Percentiles rank a stretch among this genome's conserved stretches.
Conservation (phyloP, 495 filamentous ascomycete species). For the Immersiella caudata region DNA sequence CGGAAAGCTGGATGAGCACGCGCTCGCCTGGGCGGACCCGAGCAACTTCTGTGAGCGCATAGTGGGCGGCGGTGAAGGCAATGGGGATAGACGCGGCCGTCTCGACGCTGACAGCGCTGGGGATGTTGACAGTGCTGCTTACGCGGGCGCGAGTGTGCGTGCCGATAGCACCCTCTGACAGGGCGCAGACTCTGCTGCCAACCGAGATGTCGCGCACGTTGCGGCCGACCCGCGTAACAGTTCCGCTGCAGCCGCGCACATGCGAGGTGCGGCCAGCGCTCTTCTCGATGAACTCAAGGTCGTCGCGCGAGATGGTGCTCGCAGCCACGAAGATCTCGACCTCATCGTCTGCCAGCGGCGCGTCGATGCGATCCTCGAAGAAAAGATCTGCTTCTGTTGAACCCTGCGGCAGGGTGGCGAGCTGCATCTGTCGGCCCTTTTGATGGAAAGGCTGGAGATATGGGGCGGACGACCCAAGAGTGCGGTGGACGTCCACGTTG, state of each 20-base stretch:
- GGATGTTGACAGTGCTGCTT: constrained; percentile 42
- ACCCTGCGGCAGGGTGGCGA: constrained; percentile 21
- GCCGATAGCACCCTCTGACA: constrained; percentile 33
- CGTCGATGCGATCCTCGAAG: constrained; percentile 36
- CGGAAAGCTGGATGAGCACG: constrained; percentile 60
- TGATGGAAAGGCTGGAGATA: constrained; percentile 40
- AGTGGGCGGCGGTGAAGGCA: constrained; percentile 56
- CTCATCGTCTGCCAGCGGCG: constrained; percentile 35
- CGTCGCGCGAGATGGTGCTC: constrained; percentile 27
- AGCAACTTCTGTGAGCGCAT: constrained; percentile 47
- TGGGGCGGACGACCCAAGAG: constrained; percentile 37
- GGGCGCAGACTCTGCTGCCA: constrained; percentile 46
- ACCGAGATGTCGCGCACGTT: constrained; percentile 38
- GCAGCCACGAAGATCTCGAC: constrained; percentile 49
- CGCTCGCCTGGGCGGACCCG: constrained; percentile 47
- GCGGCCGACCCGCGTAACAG: constrained; percentile 44
- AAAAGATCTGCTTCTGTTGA: constrained; percentile 24
- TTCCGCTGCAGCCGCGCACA: constrained; percentile 44
- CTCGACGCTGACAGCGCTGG: constrained; percentile 47
- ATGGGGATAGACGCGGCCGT: constrained; percentile 56
- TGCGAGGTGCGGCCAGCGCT: constrained; percentile 34
- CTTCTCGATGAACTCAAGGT: constrained; percentile 47
- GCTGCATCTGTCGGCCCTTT: constrained; percentile 29
- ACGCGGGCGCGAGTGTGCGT: constrained; percentile 30
- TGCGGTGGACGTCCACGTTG: constrained; percentile 39